Percentiles rank a stretch among this genome's conserved stretches.
Conservation (phyloP, 1,139 yeast genomes). For the Yamadazyma buinensis region DNA sequence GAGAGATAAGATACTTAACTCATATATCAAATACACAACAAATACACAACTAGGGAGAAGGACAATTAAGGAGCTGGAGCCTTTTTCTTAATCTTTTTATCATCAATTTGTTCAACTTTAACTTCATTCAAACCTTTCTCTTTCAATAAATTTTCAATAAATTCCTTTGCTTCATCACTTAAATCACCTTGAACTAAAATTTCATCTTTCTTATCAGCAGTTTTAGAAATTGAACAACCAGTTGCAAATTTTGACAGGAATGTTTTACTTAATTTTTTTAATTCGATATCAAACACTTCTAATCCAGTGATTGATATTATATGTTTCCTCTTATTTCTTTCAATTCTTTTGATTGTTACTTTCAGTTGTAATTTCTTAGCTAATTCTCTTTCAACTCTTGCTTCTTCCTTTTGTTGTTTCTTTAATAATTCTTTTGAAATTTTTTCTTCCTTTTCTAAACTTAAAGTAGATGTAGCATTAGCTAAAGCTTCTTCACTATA, state of each 20-base stretch:
- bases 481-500: conserved; percentile 59
- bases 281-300: conserved; percentile 83
- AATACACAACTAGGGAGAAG: too few species aligned
- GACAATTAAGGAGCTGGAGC: too few species aligned
- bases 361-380: conserved; percentile 76
- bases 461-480: conserved; percentile 50
- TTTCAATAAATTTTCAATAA: conserved; percentile 64
- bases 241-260: conserved; percentile 95
- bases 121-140: conserved; percentile 83
- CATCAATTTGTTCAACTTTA: conserved; percentile 83
- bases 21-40: too few species aligned
- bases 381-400: conserved; percentile 80
- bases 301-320: conserved; percentile 84
- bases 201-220: conserved; percentile 89
- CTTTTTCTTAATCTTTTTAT: conserved; percentile 70
- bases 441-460: conserved; percentile 76
- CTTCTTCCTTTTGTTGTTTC: conserved; percentile 86
- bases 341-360: conserved; percentile 80
- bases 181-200: conserved; percentile 94
- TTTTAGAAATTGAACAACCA: conserved; percentile 92
- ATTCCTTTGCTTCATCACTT: conserved; percentile 83
- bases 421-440: conserved; percentile 78
- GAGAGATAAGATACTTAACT: too few species aligned
- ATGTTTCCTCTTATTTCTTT: conserved; percentile 85
- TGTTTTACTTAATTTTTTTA: conserved; percentile 87